Percentiles rank a stretch among this genome's conserved stretches.
These are phyloP conservation scores for Leccinum olivaceopallidum DNA, from an alignment of 768 basidiomycete genomes.

Conservation along the genomic window DNA sequence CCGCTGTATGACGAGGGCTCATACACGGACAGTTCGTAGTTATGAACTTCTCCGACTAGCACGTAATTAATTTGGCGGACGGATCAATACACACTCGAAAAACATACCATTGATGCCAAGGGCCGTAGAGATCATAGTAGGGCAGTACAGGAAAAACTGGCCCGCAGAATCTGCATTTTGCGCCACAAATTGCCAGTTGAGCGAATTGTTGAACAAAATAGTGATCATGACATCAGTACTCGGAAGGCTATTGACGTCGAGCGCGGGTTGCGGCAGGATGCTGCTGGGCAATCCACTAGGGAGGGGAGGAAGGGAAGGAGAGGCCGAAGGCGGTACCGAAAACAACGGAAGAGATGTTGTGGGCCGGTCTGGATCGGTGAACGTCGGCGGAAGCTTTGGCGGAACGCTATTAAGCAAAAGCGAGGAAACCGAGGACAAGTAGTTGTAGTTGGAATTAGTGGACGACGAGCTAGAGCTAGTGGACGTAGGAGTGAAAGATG, in stretches of 20 bases:
- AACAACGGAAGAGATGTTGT: constrained; percentile 30
- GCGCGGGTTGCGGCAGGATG: constrained; percentile 48
- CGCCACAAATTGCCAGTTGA: constrained; percentile 76
- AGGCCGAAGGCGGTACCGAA: constrained; percentile 22
- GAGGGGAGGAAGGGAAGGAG: constrained; percentile 38
- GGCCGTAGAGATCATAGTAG: constrained; percentile 47
- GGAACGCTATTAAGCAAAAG: constrained; percentile 32
- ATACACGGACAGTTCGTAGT: constrained; percentile 67
- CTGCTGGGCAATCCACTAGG: constrained; percentile 60
- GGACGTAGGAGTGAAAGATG: constrained; percentile 11
- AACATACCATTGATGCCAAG: constrained; percentile 45
- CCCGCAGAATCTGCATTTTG: constrained; percentile 53
- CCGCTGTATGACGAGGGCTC: constrained; percentile 57
- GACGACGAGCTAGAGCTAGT: constrained; percentile 14
- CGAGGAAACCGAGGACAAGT: constrained; percentile 34
- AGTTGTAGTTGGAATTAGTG: constrained; percentile 33
- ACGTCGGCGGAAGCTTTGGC: constrained; percentile 25
- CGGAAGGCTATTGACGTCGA: constrained; percentile 32
- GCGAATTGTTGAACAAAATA: constrained; percentile 56
- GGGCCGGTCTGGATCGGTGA: constrained; percentile 41
- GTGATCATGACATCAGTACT: constrained; percentile 53
- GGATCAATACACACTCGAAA: not conserved
- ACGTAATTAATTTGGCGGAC: constrained; percentile 33
- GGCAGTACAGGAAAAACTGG: constrained; percentile 79
- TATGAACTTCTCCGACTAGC: constrained; percentile 40